Evolutionary conservation across 1,284 basidiomycete genomes (phyloP).

Genomic region (Retiboletus flavoniger): DNA sequence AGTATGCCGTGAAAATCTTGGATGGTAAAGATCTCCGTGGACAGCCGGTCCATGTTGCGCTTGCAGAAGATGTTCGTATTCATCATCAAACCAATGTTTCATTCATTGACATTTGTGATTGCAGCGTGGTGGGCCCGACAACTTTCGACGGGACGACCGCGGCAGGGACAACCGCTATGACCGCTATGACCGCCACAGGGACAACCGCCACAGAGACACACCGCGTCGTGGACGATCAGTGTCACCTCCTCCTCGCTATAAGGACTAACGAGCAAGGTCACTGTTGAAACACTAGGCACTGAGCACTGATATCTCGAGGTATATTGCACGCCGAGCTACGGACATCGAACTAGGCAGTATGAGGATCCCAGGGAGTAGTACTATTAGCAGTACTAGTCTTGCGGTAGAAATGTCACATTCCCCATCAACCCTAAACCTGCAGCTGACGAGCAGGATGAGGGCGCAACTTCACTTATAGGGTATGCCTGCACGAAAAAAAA

Average conservation of each 20-base stretch:
- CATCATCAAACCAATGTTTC: not conserved
- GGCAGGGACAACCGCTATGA: conserved; percentile 43
- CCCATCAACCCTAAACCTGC: not conserved
- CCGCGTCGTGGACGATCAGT: too few relatives aligned
- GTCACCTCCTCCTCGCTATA: too few relatives aligned
- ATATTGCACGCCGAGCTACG: not conserved
- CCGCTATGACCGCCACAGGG: conserved; percentile 45
- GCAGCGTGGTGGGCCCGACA: conserved; percentile 67
- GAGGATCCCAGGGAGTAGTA: not conserved
- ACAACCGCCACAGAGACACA: too few relatives aligned
- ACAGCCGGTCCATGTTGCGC: conserved; percentile 67
- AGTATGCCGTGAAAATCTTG: conserved; percentile 84
- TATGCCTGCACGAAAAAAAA: conserved; percentile 40
- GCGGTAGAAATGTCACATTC: not conserved
- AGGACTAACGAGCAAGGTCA: conserved; percentile 69
- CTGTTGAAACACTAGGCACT: too few relatives aligned
- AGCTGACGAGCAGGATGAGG: not conserved
- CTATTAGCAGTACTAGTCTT: not conserved
- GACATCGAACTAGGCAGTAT: conserved; percentile 2
- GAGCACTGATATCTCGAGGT: not conserved
- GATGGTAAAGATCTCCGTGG: conserved; percentile 83
- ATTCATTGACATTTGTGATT: conserved; percentile 11
- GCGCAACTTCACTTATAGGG: conserved; percentile 46
- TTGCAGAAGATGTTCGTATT: conserved; percentile 62
- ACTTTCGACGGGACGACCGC: conserved; percentile 67